Percentiles rank a stretch among this genome's conserved stretches.
Conservation (phyloP, 306 rosid genomes). For the Prosopis cineraria region DNA sequence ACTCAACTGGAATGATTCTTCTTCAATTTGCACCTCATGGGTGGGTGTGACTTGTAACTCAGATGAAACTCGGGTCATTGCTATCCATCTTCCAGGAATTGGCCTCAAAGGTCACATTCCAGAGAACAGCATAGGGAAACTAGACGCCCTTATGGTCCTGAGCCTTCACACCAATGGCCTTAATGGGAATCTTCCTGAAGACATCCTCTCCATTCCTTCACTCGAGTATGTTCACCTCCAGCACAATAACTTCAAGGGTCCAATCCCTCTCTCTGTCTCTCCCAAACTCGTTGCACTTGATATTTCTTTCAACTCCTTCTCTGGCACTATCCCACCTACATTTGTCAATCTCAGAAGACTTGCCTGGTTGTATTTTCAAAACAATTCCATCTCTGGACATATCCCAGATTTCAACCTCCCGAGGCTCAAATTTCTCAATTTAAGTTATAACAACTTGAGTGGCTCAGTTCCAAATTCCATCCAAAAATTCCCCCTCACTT, state of each 20-base stretch:
- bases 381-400: constrained; percentile 63
- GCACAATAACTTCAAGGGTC: constrained; percentile 66
- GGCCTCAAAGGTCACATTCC: constrained; percentile 67
- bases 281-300: constrained; percentile 59
- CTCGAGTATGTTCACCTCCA: constrained; percentile 64
- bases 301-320: constrained; percentile 64
- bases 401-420: constrained; percentile 68
- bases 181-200: constrained; percentile 64
- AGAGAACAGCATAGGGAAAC: constrained; percentile 57
- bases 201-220: constrained; percentile 63
- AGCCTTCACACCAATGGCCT: constrained; percentile 81
- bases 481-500: constrained; percentile 52
- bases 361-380: constrained; percentile 56
- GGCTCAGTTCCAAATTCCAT: constrained; percentile 73
- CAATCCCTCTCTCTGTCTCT: constrained; percentile 62
- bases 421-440: constrained; percentile 55
- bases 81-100: constrained; percentile 72
- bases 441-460: constrained; percentile 67
- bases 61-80: constrained; percentile 51
- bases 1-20: constrained; percentile 68
- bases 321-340: constrained; percentile 61
- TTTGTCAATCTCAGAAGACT: constrained; percentile 67
- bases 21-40: constrained; percentile 72
- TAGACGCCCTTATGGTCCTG: constrained; percentile 60
- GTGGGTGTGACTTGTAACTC: constrained; percentile 64